Base-by-base conservation (phyloP, 177 flowering plant genomes). In the Vitis hybrid region DNA sequence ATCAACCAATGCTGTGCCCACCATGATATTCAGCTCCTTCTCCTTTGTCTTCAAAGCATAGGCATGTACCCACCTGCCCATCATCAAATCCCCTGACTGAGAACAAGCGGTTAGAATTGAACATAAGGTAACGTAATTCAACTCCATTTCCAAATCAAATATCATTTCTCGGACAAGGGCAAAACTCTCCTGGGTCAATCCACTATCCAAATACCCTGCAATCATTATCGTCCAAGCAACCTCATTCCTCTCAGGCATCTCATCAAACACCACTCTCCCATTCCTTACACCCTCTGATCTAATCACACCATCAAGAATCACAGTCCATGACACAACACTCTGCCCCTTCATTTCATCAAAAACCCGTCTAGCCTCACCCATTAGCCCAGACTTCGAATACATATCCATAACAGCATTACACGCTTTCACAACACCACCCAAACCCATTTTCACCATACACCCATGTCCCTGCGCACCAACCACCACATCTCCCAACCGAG, bases 181-280 rank as follows among this genome's bases (percentile, higher is more conserved):
- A 72, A 84, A 73, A 3, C 81, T 87, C 24, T 86, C 85, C 16
- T 24, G 58, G 1, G 68, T 24, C 55, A 77, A 81, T 4, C 93
- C 93, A 75, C 62, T 71, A 48, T 78, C 86, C 9, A 86, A 68
- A 71, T 81, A 86, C 10, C 83, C 86, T 5, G 70, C 78, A 59
- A 87, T 78, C 88, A 91, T 86, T 49, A 88, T 76, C 2, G 91
- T 88, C 89, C 93, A 89, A 1, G 88, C 80, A 52, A 86, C 83
- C 79, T 74, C 91, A 75, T 91, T 91, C 58, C 79, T 86, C 69
- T 83, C 88, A 15, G 84, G 87, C 93, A 91, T 91, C 56, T 70
- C 76, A 71, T 89, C 83, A 70, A 91, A 91, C 75, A 83, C 12
- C 14, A 46, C 16, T 48, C 86, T 78, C 52, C 82, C 96, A 0